A percentile compares a stretch with the other conserved stretches of the same genome.
These are phyloP conservation scores for Pilasporangium apinafurcum DNA, from an alignment of 352 stramenopile species.

Conservation along the genomic window DNA sequence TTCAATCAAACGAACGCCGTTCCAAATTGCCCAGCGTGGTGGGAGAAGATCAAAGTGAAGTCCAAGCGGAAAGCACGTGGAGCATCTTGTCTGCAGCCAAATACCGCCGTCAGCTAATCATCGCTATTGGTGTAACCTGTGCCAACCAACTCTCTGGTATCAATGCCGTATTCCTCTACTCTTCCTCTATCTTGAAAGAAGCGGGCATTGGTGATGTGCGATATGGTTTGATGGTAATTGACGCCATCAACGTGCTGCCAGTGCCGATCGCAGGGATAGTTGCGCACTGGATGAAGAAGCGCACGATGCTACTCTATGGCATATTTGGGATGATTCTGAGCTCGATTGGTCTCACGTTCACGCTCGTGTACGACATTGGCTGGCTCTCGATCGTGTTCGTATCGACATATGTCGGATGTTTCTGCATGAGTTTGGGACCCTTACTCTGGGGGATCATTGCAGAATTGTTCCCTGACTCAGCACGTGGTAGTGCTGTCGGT, in stretches of 20 bases:
- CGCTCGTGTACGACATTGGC: constrained; percentile 25
- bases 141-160: constrained; percentile 48
- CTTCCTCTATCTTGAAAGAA: constrained; percentile 29
- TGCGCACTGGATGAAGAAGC: constrained; percentile 33
- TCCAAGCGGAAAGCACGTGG: too few relatives aligned
- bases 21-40: too few relatives aligned
- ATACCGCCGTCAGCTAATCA: constrained; percentile 23
- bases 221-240: constrained; percentile 27
- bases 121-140: constrained; percentile 20
- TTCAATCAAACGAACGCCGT: too few relatives aligned
- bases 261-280: constrained; percentile 25
- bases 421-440: constrained; percentile 37
- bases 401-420: constrained; percentile 34
- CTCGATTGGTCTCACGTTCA: constrained; percentile 37
- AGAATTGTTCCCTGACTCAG: constrained; percentile 21
- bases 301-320: constrained; percentile 45
- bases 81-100: too few relatives aligned
- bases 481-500: constrained; percentile 21
- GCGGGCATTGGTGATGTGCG: constrained; percentile 31
- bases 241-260: constrained; percentile 26
- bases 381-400: constrained; percentile 38
- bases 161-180: constrained; percentile 56
- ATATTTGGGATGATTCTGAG: constrained; percentile 39
- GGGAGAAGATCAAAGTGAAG: too few relatives aligned
- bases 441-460: constrained; percentile 28